Evolutionary conservation across 1,284 basidiomycete genomes (phyloP), one percentile per base, ranked within the genome.

Genomic region (Cystobasidium slooffiae): DNA sequence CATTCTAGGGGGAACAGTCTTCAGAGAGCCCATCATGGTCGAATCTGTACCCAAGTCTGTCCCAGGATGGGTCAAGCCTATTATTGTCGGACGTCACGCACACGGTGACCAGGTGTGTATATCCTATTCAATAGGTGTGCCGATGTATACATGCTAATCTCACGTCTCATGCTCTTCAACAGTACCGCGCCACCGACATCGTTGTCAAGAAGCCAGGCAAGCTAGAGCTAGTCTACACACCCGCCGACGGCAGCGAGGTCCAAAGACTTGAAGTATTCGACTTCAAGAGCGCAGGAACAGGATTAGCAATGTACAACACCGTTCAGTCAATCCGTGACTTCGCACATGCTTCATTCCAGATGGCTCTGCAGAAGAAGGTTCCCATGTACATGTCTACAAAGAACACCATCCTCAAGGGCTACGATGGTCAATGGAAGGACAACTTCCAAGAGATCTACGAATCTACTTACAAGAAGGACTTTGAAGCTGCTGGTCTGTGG

Each of bases 381-480:
- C 61, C 79, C 88, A 88, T 87, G 89, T 97, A 49, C 61, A 63
- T 46, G 90, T 94, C 92, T n/a, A 97, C 94, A 53, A 97, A 97
- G 86, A 96, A 97, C 86, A 97, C 94, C 31, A 97, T 97, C 84
- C 82, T 97, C 82, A 97, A 97, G 85, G 92, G 90, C 81, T 97
- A 97, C 82, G 96, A 99, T 81, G 96, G 96, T 62, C 89, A 94
- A 61, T 99, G 98, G 89, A 98, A 98, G 87, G 97, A 99, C 81
- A 93, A 97, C 81, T 99, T 98, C 89, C 88, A 96, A 83, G 79
- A 79, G 55, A 81, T 83, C 61, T 83, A 80, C 79, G 81, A 83
- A 61, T 59, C 75, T 5, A 85, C 90, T 72, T 99, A 99, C 88
- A 90, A 92, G 84, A 78, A 86, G 22, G 86, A 89, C 75, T 99